Conservation (phyloP, 306 rosid species). For the Malus fusca region DNA sequence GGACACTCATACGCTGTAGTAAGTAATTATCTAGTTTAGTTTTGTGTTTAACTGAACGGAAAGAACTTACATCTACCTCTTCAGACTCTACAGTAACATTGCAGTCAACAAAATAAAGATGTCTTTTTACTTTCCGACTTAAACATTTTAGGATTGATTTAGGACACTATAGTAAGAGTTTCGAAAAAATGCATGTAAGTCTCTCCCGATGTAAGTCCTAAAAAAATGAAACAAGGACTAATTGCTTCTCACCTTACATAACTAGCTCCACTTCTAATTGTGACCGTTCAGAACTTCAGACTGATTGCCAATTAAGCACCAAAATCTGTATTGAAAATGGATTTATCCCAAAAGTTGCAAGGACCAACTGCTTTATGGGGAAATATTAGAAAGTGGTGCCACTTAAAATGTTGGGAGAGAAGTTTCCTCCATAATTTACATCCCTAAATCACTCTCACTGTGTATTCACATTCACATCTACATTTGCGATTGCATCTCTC, state of each 20-base stretch:
- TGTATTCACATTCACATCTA: neutral
- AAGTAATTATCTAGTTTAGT: no score
- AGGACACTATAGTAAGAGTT: no score
- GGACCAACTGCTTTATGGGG: conserved; percentile 33
- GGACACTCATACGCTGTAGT: no score
- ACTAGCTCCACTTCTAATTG: neutral
- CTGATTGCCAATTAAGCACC: neutral
- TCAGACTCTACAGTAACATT: no score
- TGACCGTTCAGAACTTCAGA: neutral
- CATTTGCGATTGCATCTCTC: neutral
- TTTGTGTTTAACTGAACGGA: no score
- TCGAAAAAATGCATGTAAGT: no score
- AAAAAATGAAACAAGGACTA: neutral
- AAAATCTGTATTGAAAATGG: conserved; percentile 19
- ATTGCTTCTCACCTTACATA: neutral
- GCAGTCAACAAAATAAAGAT: no score
- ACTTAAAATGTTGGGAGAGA: conserved; percentile 22
- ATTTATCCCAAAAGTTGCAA: conserved; percentile 16
- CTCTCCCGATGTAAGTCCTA: neutral
- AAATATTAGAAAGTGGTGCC: conserved; percentile 21
- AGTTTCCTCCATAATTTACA: conserved; percentile 23
- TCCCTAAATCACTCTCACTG: neutral
- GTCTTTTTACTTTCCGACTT: no score
- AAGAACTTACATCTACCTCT: no score
- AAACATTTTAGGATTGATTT: no score